A percentile compares a stretch with the other conserved stretches of the same genome.
These are phyloP conservation scores for Annulohypoxylon truncatum DNA, from an alignment of 2,329 filamentous ascomycete species.

Conservation along the genomic window DNA sequence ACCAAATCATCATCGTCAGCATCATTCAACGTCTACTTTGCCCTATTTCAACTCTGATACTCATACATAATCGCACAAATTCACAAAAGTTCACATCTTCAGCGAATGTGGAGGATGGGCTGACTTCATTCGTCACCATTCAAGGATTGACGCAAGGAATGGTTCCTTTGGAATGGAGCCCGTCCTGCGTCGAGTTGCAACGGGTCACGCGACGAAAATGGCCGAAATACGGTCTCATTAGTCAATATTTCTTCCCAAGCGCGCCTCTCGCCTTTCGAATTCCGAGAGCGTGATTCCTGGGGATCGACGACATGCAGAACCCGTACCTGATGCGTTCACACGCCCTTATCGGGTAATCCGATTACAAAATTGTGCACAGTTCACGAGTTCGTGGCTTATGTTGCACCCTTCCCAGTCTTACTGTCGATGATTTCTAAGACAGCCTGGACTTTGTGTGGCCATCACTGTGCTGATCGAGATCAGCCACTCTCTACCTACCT, in stretches of 20 bases:
- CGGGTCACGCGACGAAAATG: slow-evolving; percentile 35
- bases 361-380: slow-evolving; percentile 25
- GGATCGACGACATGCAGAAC: slow-evolving; percentile 26
- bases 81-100: slow-evolving; percentile 5
- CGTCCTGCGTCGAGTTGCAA: slow-evolving; percentile 23
- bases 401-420: slow-evolving; percentile 27
- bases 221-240: slow-evolving; percentile 27
- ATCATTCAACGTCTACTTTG: not conserved
- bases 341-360: slow-evolving; percentile 18
- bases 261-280: slow-evolving; percentile 30
- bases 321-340: slow-evolving; percentile 17
- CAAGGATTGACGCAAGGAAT: slow-evolving; percentile 18
- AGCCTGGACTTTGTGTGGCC: not conserved
- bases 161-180: slow-evolving; percentile 26
- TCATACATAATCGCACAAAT: not conserved
- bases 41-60: not conserved
- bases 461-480: slow-evolving; percentile 26
- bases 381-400: slow-evolving; percentile 34
- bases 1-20: slow-evolving; percentile 1
- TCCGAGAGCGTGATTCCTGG: slow-evolving; percentile 12
- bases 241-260: slow-evolving; percentile 29
- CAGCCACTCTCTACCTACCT: not conserved
- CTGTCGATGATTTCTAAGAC: slow-evolving; percentile 4
- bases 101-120: slow-evolving; percentile 11
- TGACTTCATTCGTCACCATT: slow-evolving; percentile 26